These are phyloP conservation scores for Claviceps sp. DNA, from an alignment of 2,329 filamentous ascomycete species.

Conservation along the genomic window DNA sequence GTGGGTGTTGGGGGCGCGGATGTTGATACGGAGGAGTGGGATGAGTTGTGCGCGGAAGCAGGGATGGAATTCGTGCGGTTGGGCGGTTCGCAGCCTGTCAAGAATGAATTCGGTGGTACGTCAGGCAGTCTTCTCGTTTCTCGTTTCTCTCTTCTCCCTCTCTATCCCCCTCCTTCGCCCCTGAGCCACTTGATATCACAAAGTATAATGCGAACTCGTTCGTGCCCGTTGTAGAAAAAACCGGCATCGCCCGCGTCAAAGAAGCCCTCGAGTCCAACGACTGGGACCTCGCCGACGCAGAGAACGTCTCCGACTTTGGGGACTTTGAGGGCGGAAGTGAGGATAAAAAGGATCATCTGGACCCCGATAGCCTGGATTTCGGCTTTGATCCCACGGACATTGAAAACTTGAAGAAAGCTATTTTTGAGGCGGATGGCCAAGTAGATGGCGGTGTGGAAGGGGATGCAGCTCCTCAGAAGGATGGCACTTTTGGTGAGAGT, in stretches of 20 bases:
- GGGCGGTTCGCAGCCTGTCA: slow-evolving; percentile 21
- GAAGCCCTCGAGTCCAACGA: slow-evolving; percentile 55
- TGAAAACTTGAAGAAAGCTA: slow-evolving; percentile 36
- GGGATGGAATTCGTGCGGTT: slow-evolving; percentile 52
- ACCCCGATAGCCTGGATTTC: slow-evolving; percentile 37
- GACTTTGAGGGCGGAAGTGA: slow-evolving; percentile 19
- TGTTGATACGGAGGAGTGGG: slow-evolving; percentile 43
- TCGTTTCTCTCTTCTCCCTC: not conserved
- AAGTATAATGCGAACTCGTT: too few species aligned
- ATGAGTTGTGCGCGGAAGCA: slow-evolving; percentile 41
- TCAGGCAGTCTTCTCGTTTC: not conserved
- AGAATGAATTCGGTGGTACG: slow-evolving; percentile 48
- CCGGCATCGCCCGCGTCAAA: slow-evolving; percentile 41
- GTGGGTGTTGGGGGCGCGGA: slow-evolving; percentile 38
- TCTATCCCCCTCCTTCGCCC: not conserved
- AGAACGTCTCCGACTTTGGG: slow-evolving; percentile 15
- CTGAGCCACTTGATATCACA: too few species aligned
- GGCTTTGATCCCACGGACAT: slow-evolving; percentile 40
- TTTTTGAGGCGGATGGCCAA: slow-evolving; percentile 29
- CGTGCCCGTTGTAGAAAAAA: slow-evolving; percentile 31
- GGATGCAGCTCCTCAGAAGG: not conserved
- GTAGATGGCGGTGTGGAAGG: slow-evolving; percentile 4
- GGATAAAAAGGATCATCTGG: slow-evolving; percentile 19
- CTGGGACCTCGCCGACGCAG: slow-evolving; percentile 32
- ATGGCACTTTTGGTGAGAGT: not conserved